These are phyloP conservation scores for Chloromonas sp. DNA, from an alignment of 163 green algal genomes.

Conservation along the genomic window DNA sequence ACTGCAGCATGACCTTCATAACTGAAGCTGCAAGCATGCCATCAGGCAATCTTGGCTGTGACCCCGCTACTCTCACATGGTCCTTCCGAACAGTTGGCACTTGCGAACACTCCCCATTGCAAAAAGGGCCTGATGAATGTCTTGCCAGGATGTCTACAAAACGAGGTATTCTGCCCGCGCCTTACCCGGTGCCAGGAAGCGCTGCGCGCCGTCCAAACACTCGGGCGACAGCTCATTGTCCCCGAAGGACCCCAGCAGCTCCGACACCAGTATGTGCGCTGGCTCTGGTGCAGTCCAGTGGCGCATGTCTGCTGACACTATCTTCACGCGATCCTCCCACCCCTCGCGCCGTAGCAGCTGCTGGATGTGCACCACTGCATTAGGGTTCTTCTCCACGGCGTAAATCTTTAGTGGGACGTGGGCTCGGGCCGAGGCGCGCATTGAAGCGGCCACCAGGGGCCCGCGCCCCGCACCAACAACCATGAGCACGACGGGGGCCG, in stretches of 20 bases:
- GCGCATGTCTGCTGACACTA: conserved; percentile 85
- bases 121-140: too few relatives aligned
- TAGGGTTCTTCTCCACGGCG: conserved; percentile 98
- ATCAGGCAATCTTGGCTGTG: too few relatives aligned
- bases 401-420: conserved; percentile 66
- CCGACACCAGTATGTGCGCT: conserved; percentile 93
- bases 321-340: conserved; percentile 46
- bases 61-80: too few relatives aligned
- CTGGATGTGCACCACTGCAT: conserved; percentile 75
- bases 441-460: conserved; percentile 79
- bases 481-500: conserved; percentile 66
- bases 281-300: conserved; percentile 67
- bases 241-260: conserved; percentile 96
- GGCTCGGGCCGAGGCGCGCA: conserved; percentile 39
- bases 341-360: conserved; percentile 41
- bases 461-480: conserved; percentile 91
- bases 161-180: not conserved
- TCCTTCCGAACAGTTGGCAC: too few relatives aligned
- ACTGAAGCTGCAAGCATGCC: too few relatives aligned
- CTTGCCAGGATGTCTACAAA: too few relatives aligned
- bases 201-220: conserved; percentile 96
- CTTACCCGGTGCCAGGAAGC: conserved; percentile 64
- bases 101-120: too few relatives aligned
- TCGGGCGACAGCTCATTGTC: conserved; percentile 98
- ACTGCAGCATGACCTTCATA: too few relatives aligned